A percentile compares a stretch with the other conserved stretches of the same genome.
These are phyloP conservation scores for Gonapodya sp. DNA, from an alignment of 192 early-diverging fungal species.

Conservation along the genomic window DNA sequence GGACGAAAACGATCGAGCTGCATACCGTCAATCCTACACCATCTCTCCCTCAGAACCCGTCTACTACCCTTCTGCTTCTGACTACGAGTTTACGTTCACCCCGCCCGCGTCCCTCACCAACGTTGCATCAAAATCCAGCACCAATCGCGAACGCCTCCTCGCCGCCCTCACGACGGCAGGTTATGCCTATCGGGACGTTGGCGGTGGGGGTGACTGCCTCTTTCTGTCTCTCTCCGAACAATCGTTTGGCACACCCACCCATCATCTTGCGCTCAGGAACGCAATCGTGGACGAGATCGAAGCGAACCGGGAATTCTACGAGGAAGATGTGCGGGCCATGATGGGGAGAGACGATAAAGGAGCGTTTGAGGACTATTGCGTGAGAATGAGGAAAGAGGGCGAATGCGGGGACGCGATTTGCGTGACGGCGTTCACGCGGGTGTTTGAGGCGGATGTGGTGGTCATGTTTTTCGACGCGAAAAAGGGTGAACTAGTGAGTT, in stretches of 20 bases:
- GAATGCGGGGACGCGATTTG: slow-evolving; percentile 8
- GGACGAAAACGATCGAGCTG: not conserved
- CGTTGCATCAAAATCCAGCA: not conserved
- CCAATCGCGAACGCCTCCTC: not conserved
- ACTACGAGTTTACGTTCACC: not conserved
- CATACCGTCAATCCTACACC: not conserved
- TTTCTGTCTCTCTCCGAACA: not conserved
- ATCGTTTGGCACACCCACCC: not conserved
- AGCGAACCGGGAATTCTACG: not conserved
- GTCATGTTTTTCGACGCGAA: not conserved
- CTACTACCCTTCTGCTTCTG: not conserved
- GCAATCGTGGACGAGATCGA: not conserved
- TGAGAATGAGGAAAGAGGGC: not conserved
- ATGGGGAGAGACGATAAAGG: not conserved
- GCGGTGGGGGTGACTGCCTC: slow-evolving; percentile 4
- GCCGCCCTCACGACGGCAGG: not conserved
- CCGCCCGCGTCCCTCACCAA: not conserved
- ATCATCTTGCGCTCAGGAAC: not conserved
- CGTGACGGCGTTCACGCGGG: not conserved
- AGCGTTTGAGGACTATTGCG: not conserved
- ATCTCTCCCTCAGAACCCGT: not conserved
- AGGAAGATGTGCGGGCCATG: not conserved
- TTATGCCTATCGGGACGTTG: not conserved
- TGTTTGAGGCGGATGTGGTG: not conserved
- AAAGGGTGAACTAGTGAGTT: not conserved